Conservation (phyloP, 2,329 filamentous ascomycete species). For the Sclerotinia spermophila region DNA sequence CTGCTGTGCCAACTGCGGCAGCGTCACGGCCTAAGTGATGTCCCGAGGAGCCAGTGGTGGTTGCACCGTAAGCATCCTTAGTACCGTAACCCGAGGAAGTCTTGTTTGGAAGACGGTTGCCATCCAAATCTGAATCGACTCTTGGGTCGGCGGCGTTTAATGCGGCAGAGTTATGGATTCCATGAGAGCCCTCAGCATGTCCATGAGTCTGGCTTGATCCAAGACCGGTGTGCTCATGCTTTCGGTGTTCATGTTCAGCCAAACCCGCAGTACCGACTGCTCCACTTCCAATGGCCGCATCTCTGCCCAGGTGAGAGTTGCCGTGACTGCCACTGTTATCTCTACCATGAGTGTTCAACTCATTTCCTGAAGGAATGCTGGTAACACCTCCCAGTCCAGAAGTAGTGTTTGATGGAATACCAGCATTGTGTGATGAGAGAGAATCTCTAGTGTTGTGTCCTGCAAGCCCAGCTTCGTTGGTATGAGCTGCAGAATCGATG, state of each 20-base stretch:
- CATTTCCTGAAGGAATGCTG: constrained; percentile 1
- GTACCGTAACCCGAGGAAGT: constrained; percentile 6
- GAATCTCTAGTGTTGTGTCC: constrained; percentile 2
- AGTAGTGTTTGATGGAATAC: background rate
- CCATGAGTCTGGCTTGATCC: background rate
- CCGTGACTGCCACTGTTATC: constrained; percentile 1
- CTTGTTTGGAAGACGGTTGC: constrained; percentile 19
- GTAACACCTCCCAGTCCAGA: constrained; percentile 3
- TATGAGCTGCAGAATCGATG: background rate
- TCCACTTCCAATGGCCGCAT: constrained; percentile 12
- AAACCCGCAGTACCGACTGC: constrained; percentile 9
- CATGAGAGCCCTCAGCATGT: constrained; percentile 23
- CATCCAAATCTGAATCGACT: constrained; percentile 31
- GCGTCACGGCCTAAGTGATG: constrained; percentile 23
- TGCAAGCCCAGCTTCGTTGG: background rate
- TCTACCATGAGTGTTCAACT: background rate
- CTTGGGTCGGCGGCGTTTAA: constrained; percentile 26
- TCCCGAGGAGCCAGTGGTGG: background rate
- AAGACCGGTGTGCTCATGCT: constrained; percentile 8
- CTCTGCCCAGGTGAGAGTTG: background rate
- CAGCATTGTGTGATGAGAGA: background rate
- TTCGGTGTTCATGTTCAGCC: constrained; percentile 10
- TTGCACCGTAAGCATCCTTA: constrained; percentile 3
- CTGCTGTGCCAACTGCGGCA: constrained; percentile 20
- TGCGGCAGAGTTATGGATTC: constrained; percentile 26